phyloP scores from a whole-genome alignment of 177 flowering plant species.

The Vitis hybrid region DNA sequence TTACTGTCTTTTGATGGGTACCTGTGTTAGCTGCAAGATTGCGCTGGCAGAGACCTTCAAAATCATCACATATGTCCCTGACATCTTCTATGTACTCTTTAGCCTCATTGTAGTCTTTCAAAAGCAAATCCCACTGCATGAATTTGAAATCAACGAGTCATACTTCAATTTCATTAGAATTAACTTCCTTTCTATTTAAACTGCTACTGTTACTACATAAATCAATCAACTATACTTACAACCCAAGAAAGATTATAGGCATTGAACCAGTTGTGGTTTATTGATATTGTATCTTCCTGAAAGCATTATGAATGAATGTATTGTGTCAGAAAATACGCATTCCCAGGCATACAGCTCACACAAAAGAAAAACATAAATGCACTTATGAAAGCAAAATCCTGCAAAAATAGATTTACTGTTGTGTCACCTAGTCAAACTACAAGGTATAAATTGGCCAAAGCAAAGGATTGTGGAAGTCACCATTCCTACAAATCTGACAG shows the following conservation, averaged over 20 bases:
- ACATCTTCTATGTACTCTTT: conserved; percentile 87
- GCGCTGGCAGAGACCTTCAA: conserved; percentile 93
- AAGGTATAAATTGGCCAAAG: too few species aligned
- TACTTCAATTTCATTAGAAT: background rate
- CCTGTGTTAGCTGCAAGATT: conserved; percentile 97
- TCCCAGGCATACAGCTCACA: background rate
- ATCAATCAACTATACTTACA: conserved; percentile 48
- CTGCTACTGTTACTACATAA: background rate
- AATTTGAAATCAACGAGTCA: conserved; percentile 1
- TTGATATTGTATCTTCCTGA: conserved; percentile 93
- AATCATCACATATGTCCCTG: conserved; percentile 88
- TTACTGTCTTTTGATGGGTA: conserved; percentile 11
- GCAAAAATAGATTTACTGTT: too few species aligned
- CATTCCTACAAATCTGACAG: too few species aligned
- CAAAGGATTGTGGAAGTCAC: too few species aligned
- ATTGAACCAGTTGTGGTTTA: conserved; percentile 99
- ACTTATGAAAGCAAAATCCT: too few species aligned
- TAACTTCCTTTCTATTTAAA: background rate
- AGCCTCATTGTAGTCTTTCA: conserved; percentile 80
- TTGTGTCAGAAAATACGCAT: conserved; percentile 1
- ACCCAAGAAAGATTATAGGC: conserved; percentile 79
- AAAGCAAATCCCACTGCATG: conserved; percentile 78
- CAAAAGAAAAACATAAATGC: background rate
- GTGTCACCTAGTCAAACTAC: too few species aligned
- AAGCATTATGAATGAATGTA: conserved; percentile 11